Conservation (phyloP, 768 basidiomycete genomes). For the Trametes cinnabarina region DNA sequence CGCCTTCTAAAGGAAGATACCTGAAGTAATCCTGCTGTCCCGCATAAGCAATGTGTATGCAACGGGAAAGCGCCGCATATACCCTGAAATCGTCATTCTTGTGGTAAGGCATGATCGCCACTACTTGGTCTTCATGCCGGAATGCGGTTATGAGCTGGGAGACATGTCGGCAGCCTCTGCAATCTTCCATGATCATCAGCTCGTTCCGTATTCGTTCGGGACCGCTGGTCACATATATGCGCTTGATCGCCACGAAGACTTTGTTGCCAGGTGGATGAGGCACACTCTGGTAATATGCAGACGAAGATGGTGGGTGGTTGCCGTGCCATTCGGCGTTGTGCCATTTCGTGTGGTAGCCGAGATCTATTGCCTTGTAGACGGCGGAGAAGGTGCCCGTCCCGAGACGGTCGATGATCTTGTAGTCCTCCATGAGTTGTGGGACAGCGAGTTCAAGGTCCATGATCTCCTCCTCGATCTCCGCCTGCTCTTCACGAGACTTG, state of each 20-base stretch:
- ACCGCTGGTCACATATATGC: slow-evolving; percentile 95
- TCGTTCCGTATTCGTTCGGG: slow-evolving; percentile 93
- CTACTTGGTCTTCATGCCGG: slow-evolving; percentile 85
- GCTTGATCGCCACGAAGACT: slow-evolving; percentile 89
- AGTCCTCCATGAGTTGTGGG: slow-evolving; percentile 62
- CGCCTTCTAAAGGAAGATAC: slow-evolving; percentile 65
- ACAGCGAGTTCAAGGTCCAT: slow-evolving; percentile 62
- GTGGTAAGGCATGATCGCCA: slow-evolving; percentile 92
- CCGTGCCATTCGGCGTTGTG: slow-evolving; percentile 76
- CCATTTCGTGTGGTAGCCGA: slow-evolving; percentile 71
- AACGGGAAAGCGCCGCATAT: slow-evolving; percentile 36
- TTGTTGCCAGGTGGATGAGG: slow-evolving; percentile 43
- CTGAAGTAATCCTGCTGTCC: slow-evolving; percentile 70
- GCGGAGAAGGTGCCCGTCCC: slow-evolving; percentile 99
- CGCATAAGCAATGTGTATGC: slow-evolving; percentile 24
- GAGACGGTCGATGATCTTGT: slow-evolving; percentile 82
- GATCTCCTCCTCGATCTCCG: slow-evolving; percentile 78
- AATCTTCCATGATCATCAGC: slow-evolving; percentile 83
- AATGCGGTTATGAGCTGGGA: slow-evolving; percentile 96
- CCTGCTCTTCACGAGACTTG: slow-evolving; percentile 64
- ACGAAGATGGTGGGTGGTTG: slow-evolving; percentile 56
- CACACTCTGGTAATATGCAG: slow-evolving; percentile 61
- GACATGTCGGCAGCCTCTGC: slow-evolving; percentile 80
- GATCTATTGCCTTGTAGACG: slow-evolving; percentile 96
- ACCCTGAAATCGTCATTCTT: slow-evolving; percentile 92